Conservation (phyloP, 1,139 yeast genomes). For the Geotrichum candidum region DNA sequence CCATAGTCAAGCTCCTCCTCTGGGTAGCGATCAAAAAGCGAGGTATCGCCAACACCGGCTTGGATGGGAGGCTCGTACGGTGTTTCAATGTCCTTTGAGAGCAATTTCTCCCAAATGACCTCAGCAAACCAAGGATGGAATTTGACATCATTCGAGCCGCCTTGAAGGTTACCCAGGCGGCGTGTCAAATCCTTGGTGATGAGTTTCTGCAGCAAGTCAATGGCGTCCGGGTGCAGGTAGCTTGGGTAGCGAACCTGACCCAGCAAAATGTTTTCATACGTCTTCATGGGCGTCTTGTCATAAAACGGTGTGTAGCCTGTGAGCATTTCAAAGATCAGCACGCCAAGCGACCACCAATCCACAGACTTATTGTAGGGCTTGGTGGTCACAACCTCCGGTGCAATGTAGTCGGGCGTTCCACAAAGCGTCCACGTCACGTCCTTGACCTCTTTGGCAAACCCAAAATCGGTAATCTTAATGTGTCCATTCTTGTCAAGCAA, state of each 20-base stretch:
- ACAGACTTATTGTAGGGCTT: slow-evolving; percentile 95
- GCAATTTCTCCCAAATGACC: slow-evolving; percentile 90
- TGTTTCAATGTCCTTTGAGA: slow-evolving; percentile 85
- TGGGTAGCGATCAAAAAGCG: slow-evolving; percentile 88
- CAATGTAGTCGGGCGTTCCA: slow-evolving; percentile 93
- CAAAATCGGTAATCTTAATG: slow-evolving; percentile 89
- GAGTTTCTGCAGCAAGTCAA: slow-evolving; percentile 68
- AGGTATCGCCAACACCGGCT: slow-evolving; percentile 92
- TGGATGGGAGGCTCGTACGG: slow-evolving; percentile 98
- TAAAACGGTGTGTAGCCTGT: slow-evolving; percentile 97
- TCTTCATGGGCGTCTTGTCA: slow-evolving; percentile 93
- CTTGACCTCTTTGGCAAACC: slow-evolving; percentile 90
- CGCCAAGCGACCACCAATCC: slow-evolving; percentile 98
- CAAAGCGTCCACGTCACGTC: slow-evolving; percentile 94
- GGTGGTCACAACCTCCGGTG: slow-evolving; percentile 94
- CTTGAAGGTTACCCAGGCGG: slow-evolving; percentile 83
- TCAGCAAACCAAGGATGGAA: slow-evolving; percentile 91
- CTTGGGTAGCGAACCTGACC: slow-evolving; percentile 84
- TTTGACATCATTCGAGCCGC: slow-evolving; percentile 83
- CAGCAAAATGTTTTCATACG: slow-evolving; percentile 85
- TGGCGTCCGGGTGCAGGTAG: slow-evolving; percentile 78
- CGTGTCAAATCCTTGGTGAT: slow-evolving; percentile 86
- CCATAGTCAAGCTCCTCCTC: slow-evolving; percentile 92
- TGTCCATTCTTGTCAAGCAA: slow-evolving; percentile 88
- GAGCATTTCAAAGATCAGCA: slow-evolving; percentile 87